These are phyloP conservation scores for Nothopassalora personata DNA, from an alignment of 2,329 filamentous ascomycete genomes.

Conservation along the genomic window DNA sequence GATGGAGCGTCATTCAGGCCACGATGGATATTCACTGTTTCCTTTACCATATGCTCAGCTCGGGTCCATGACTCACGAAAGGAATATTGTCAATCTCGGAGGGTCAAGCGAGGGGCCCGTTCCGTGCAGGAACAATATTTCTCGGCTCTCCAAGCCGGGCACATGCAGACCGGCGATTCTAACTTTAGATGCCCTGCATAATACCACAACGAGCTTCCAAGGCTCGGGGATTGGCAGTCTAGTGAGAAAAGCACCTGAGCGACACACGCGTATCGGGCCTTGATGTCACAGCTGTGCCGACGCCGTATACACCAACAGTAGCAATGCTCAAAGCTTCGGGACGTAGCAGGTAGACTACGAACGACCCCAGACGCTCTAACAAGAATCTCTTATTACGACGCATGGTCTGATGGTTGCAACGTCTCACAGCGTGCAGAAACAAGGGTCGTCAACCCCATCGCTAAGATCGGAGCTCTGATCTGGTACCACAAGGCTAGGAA, in stretches of 20 bases:
- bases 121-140: not conserved
- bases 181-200: not conserved
- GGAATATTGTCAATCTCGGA: no score
- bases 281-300: not conserved
- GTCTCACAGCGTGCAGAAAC: not conserved
- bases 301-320: not conserved
- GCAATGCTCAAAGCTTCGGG: no score
- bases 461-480: not conserved
- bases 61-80: not conserved
- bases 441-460: not conserved
- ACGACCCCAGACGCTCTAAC: no score
- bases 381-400: not conserved
- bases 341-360: no score
- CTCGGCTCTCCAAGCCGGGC: not conserved
- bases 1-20: no score
- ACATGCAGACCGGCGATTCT: not conserved
- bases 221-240: not conserved
- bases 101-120: no score
- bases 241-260: not conserved
- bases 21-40: no score
- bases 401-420: not conserved
- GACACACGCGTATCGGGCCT: not conserved
- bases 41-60: not conserved
- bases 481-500: not conserved
- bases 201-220: not conserved